These are phyloP conservation scores for Brassica napus DNA, from an alignment of 345 rosid genomes.

Conservation along the genomic window Da-Ae NC_063442.1:18851501-18852000, in stretches of 20 bases:
- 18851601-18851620: conserved; percentile 80
- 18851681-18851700: conserved; percentile 73
- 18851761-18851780: conserved; percentile 98
- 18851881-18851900: conserved; percentile 99
- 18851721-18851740: conserved; percentile 92
- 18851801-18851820: conserved; percentile 19
- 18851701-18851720: conserved; percentile 97
- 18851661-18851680: conserved; percentile 98
- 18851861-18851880: conserved; percentile 49
- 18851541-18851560: conserved; percentile 90
- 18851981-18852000: conserved; percentile 36
- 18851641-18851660: conserved; percentile 98
- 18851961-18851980: conserved; percentile 16
- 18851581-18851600: conserved; percentile 85
- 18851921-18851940: conserved; percentile 61
- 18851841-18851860: conserved; percentile 1
- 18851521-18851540: conserved; percentile 98
- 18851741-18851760: conserved; percentile 94
- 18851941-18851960: neutral
- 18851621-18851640: conserved; percentile 94
- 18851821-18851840: conserved; percentile 6
- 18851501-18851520: conserved; percentile 97
- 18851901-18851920: conserved; percentile 94
- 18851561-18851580: conserved; percentile 93
- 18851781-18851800: conserved; percentile 91